Evolutionary conservation across 2,329 filamentous ascomycete genomes (phyloP).

Genomic region (Chaetomiaceae sp.): DNA sequence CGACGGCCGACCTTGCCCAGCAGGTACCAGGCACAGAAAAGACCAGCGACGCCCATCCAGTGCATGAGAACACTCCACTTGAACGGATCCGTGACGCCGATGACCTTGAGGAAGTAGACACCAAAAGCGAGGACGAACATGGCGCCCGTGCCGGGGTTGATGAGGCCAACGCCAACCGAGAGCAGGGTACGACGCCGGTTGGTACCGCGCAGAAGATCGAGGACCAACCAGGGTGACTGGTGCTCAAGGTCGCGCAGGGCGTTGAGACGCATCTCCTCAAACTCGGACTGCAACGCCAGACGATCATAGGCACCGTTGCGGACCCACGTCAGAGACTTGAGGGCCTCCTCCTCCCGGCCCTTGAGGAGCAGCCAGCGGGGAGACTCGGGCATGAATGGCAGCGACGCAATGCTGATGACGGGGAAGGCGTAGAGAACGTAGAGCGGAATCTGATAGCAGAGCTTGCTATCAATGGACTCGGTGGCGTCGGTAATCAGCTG

Average conservation of each 20-base stretch:
- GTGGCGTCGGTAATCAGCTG: background rate
- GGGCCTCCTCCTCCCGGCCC: background rate
- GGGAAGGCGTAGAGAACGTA: background rate
- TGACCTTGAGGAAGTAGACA: background rate
- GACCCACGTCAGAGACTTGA: background rate
- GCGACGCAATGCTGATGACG: background rate
- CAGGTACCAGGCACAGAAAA: background rate
- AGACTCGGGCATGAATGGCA: background rate
- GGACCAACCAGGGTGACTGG: background rate
- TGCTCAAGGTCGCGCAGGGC: background rate
- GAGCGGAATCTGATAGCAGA: background rate
- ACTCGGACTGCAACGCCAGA: background rate
- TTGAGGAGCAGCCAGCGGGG: background rate
- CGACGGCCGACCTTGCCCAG: background rate
- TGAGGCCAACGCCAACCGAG: background rate
- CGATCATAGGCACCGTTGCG: background rate
- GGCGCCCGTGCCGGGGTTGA: background rate
- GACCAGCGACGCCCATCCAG: background rate
- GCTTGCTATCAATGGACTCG: background rate
- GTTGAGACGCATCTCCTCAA: background rate
- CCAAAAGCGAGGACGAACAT: background rate
- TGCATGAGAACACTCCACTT: background rate
- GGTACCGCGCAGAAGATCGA: background rate
- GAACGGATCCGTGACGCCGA: background rate
- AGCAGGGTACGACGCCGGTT: background rate